Conservation (phyloP, 192 early-diverging fungal species). For the Coemansia sp. region DNA sequence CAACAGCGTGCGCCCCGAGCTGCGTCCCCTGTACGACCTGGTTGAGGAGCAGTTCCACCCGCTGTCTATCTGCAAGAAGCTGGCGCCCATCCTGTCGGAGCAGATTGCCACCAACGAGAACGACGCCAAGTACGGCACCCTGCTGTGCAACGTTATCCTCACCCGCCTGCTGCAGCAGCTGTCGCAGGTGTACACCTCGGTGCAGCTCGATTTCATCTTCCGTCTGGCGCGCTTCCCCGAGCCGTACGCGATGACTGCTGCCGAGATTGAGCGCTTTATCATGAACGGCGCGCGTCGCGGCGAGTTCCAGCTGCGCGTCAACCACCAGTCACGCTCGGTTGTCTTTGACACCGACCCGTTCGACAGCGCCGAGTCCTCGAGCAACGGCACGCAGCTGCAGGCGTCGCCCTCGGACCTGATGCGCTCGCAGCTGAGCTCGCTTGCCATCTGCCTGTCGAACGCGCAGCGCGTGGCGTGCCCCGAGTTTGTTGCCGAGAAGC, state of each 20-base stretch:
- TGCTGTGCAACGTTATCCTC: conserved; percentile 92
- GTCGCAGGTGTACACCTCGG: conserved; percentile 96
- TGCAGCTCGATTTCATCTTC: conserved; percentile 93
- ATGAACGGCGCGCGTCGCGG: conserved; percentile 97
- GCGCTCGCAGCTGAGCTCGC: conserved; percentile 83
- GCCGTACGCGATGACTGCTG: conserved; percentile 78
- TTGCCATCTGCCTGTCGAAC: conserved; percentile 82
- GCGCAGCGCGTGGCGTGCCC: conserved; percentile 85
- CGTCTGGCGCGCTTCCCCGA: conserved; percentile 83
- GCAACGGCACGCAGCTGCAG: conserved; percentile 79
- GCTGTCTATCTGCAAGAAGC: conserved; percentile 95
- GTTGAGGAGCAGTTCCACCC: conserved; percentile 99
- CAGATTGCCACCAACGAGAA: conserved; percentile 67
- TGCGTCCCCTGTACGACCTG: conserved; percentile 90
- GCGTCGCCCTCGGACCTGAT: conserved; percentile 86
- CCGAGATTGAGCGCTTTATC: conserved; percentile 95
- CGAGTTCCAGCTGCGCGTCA: conserved; percentile 91
- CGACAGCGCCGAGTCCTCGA: conserved; percentile 67
- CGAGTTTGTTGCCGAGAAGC: conserved; percentile 59
- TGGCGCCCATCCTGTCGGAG: conserved; percentile 78
- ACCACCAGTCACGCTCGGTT: conserved; percentile 85
- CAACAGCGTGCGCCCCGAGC: conserved; percentile 78
- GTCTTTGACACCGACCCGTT: conserved; percentile 94
- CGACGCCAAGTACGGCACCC: conserved; percentile 84
- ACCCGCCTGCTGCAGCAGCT: conserved; percentile 98